These are phyloP conservation scores for Cordyceps cicadae DNA, from an alignment of 2,329 filamentous ascomycete species.

Conservation along the genomic window DNA sequence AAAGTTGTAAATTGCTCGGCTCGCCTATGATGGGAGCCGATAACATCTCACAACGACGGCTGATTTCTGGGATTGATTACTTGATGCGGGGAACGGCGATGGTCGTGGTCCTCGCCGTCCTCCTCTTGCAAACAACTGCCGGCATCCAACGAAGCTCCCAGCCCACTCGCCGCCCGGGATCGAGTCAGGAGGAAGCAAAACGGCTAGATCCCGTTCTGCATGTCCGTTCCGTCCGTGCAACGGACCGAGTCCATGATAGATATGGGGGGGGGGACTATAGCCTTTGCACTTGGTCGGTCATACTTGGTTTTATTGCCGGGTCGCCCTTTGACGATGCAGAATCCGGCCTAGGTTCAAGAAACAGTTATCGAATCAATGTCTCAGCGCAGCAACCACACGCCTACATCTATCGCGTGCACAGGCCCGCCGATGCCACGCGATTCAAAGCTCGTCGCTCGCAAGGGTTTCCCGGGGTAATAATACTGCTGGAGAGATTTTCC, in stretches of 20 bases:
- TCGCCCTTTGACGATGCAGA: not conserved
- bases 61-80: not conserved
- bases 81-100: not conserved
- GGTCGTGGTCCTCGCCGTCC: not conserved
- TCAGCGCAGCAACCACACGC: not conserved
- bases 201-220: too few species aligned
- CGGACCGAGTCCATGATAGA: too few species aligned
- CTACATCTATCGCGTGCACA: not conserved
- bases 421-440: conserved; percentile 2
- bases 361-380: not conserved
- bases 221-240: too few species aligned
- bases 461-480: not conserved
- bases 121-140: too few species aligned
- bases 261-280: too few species aligned
- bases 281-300: too few species aligned
- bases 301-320: not conserved
- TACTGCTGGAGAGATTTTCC: not conserved
- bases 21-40: not conserved
- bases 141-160: too few species aligned
- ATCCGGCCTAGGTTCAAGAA: not conserved
- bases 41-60: not conserved
- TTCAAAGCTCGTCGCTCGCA: not conserved
- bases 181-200: too few species aligned
- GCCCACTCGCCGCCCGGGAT: too few species aligned
- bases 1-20: not conserved